phyloP scores from a whole-genome alignment of 1,284 basidiomycete species.

The Inonotus obliquus region DNA sequence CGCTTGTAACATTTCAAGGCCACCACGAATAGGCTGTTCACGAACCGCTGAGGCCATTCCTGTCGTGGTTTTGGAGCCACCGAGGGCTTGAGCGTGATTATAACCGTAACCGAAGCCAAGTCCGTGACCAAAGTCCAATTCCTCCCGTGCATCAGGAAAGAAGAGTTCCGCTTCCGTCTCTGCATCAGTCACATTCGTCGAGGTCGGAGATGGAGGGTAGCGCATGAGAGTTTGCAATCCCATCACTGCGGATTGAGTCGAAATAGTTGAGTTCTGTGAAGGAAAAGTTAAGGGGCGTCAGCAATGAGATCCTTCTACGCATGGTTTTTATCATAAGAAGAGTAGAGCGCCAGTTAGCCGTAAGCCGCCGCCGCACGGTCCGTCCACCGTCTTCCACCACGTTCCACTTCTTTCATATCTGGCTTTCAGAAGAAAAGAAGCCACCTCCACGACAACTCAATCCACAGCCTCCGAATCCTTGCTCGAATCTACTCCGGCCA shows the following conservation, averaged over 20 bases:
- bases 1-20: neutral
- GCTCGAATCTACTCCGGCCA: neutral
- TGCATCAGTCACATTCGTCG: neutral
- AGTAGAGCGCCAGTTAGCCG: too few relatives aligned
- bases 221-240: neutral
- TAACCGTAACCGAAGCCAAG: neutral
- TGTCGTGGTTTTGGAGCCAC: neutral
- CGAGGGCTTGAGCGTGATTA: neutral
- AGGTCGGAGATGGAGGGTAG: constrained; percentile 4
- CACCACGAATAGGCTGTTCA: neutral
- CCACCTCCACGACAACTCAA: neutral
- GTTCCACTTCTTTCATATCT: constrained; percentile 3
- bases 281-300: neutral
- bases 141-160: neutral
- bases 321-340: neutral
- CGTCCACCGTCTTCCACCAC: neutral
- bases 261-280: neutral
- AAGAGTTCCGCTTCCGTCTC: constrained; percentile 6
- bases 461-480: neutral
- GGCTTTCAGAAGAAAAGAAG: neutral
- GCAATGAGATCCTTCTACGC: neutral
- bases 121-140: neutral
- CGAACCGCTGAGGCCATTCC: neutral
- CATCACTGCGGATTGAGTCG: constrained; percentile 2
- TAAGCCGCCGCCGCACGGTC: neutral